phyloP scores from a whole-genome alignment of 805 yeast species.

The Suhomyces tanzawaensis region DNA sequence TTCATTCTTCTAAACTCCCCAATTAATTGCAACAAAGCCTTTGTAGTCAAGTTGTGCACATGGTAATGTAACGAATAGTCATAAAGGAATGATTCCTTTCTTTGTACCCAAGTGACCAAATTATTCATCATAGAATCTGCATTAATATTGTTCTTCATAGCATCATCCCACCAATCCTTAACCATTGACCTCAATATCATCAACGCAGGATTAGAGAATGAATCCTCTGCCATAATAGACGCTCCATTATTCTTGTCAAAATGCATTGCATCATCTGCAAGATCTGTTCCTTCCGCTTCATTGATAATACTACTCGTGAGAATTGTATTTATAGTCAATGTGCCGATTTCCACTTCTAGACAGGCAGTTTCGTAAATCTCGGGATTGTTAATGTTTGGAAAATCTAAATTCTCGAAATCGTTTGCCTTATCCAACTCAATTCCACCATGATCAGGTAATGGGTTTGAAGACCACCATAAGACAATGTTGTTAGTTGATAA shows the following conservation, averaged over 20 bases:
- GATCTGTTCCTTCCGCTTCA: slow-evolving; percentile 84
- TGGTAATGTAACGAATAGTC: slow-evolving; percentile 82
- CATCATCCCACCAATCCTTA: slow-evolving; percentile 93
- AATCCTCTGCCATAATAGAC: slow-evolving; percentile 69
- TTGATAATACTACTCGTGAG: slow-evolving; percentile 79
- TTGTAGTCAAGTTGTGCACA: slow-evolving; percentile 80
- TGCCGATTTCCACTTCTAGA: slow-evolving; percentile 74
- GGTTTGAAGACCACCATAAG: slow-evolving; percentile 90
- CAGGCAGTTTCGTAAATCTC: slow-evolving; percentile 77
- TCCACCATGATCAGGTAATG: slow-evolving; percentile 85
- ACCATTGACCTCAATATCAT: slow-evolving; percentile 69
- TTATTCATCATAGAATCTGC: slow-evolving; percentile 84
- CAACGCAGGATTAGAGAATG: slow-evolving; percentile 76
- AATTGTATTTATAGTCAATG: slow-evolving; percentile 81
- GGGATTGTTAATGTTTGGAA: slow-evolving; percentile 72
- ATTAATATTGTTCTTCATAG: slow-evolving; percentile 58
- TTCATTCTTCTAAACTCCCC: slow-evolving; percentile 79
- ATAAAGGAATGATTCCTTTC: slow-evolving; percentile 67
- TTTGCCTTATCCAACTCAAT: slow-evolving; percentile 57
- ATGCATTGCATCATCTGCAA: slow-evolving; percentile 47
- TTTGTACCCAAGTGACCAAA: slow-evolving; percentile 84
- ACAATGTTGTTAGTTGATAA: slow-evolving; percentile 63
- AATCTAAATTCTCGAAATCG: slow-evolving; percentile 58
- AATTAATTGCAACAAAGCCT: slow-evolving; percentile 74
- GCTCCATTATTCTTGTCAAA: slow-evolving; percentile 40